Base-by-base conservation (phyloP, 306 rosid genomes). In the Malus fusca region DNA sequence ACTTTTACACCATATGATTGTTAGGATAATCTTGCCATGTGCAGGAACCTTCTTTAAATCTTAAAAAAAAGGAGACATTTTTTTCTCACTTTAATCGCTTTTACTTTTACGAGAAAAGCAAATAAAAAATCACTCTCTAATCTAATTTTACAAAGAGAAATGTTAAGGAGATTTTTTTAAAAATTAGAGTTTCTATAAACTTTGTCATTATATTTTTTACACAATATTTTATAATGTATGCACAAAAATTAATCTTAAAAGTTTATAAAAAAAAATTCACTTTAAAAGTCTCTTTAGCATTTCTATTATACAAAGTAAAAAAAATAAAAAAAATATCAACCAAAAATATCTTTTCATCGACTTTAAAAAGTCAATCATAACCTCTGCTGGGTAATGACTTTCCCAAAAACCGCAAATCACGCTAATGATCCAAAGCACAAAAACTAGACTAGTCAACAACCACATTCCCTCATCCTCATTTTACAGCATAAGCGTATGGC, bases 291-390 rank as follows among this genome's bases (percentile, higher is more conserved):
- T 35, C 40, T 35, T 31, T 35, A 35, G 1, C 0, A 6, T 35
- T 37, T 37, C 2, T 0, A 7, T 18, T 1, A 19, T 2, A 48
- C 21, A 48, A 48, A 11, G 1, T 7, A 15, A 30, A 69, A 72
- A 53, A 1, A 0, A 11, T 13, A 7, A 64, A 14, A 58, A 66
- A 73, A 65, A 44, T 30, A 79, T 63, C 66, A 51, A 61, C 76
- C 77, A 61, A 23, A 33, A 53, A 62, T 55, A 80, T 21, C 74
- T 22, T 72, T 73, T 37, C 83, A 51, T 60, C 44, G 13, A 35
- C 77, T 76, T 81, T 76, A 28, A 10, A 71, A 81, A 56, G 70
- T 71, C 75, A 19, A 76, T 81, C 81, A 76, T 81, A 30, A 12
- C 74, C 26, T 18, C 80, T 70, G 64, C 79, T 42, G 67, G 65